phyloP scores from a whole-genome alignment of 179 eudicot genomes.

The Sideroxylon spinosum region DNA sequence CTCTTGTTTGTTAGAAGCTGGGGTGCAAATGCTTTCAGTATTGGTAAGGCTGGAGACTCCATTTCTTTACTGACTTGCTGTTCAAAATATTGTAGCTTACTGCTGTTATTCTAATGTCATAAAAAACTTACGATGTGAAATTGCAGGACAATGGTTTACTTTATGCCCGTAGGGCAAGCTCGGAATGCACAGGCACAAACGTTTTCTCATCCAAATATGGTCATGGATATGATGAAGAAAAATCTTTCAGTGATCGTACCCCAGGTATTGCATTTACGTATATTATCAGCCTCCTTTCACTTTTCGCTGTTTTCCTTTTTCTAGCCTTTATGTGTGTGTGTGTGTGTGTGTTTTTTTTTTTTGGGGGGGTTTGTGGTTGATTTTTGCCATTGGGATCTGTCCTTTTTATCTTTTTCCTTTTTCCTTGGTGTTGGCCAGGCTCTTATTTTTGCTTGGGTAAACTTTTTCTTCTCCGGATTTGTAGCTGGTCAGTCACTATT shows the following conservation, averaged over 20 bases:
- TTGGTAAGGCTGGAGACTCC: too few species aligned
- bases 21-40: too few species aligned
- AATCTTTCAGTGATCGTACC: slow-evolving; percentile 94
- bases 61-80: too few species aligned
- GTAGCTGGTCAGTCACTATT: slow-evolving; percentile 66
- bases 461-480: slow-evolving; percentile 98
- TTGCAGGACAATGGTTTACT: slow-evolving; percentile 87
- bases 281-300: neutral
- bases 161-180: slow-evolving; percentile 88
- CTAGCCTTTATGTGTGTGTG: too few species aligned
- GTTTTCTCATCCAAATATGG: slow-evolving; percentile 99
- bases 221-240: slow-evolving; percentile 99
- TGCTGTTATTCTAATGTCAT: too few species aligned
- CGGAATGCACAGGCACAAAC: slow-evolving; percentile 90
- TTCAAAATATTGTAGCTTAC: too few species aligned
- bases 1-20: too few species aligned
- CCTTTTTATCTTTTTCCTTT: too few species aligned
- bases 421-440: slow-evolving; percentile 40
- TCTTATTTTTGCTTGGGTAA: slow-evolving; percentile 91
- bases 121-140: neutral
- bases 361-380: too few species aligned
- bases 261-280: slow-evolving; percentile 37
- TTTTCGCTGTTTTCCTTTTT: neutral
- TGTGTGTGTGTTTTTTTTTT: too few species aligned
- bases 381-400: too few species aligned